These are phyloP conservation scores for Microdochium trichocladiopsis DNA, from an alignment of 2,329 filamentous ascomycete species.

Conservation along the genomic window DNA sequence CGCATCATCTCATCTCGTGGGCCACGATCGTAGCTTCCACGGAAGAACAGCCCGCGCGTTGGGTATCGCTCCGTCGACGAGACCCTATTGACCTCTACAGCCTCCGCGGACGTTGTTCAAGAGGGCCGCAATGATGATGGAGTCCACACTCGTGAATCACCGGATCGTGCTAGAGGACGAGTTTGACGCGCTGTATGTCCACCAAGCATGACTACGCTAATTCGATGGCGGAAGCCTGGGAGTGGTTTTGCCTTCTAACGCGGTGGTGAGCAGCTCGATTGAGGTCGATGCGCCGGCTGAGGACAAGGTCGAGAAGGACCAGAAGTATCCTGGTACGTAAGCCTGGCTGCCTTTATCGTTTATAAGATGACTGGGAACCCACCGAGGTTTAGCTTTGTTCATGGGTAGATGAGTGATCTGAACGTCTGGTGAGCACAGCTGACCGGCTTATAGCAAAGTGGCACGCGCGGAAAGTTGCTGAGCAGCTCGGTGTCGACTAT, in stretches of 20 bases:
- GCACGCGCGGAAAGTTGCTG: constrained; percentile 49
- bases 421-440: constrained; percentile 1
- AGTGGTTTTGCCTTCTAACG: background rate
- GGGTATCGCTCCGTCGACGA: no score
- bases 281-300: constrained; percentile 25
- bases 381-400: no score
- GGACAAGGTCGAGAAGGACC: constrained; percentile 10
- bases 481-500: constrained; percentile 37
- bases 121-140: constrained; percentile 13
- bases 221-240: background rate
- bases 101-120: no score
- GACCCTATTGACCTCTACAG: no score
- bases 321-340: constrained; percentile 27
- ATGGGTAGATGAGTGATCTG: constrained; percentile 1
- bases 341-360: background rate
- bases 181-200: constrained; percentile 47
- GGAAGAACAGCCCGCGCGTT: no score
- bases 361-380: no score
- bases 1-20: no score
- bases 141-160: constrained; percentile 21
- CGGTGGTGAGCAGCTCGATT: constrained; percentile 23
- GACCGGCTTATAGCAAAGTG: constrained; percentile 35
- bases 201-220: no score
- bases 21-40: no score
- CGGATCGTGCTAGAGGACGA: constrained; percentile 41